Evolutionary conservation across 768 basidiomycete genomes (phyloP), one percentile per base, ranked within the genome.

Genomic region (Tulasnella sp.): DNA sequence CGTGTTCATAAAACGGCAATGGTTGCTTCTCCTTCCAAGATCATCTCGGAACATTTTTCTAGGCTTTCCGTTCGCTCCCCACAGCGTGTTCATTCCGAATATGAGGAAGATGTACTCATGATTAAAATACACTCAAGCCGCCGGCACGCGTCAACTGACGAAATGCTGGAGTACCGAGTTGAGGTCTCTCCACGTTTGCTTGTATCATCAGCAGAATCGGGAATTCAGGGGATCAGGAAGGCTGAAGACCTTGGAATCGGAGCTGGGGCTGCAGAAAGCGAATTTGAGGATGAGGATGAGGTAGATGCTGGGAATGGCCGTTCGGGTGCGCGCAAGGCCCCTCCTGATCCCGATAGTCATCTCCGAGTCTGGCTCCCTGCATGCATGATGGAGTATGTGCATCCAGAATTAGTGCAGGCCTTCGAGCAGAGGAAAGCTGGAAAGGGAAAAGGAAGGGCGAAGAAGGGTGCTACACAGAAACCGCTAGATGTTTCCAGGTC

Each of bases 291-390:
- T 31, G 60, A 54, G 34, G 41, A 53, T 0, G 52, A 50, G 5
- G 47, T 31, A 13, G 42, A 44, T 5, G 58, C 29, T 41, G 64
- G 62, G 51, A 64, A 60, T 16, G 63, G 63, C 58, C 59, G 56
- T 8, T 69, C 66, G 58, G 65, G 65, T 41, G 69, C 68, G 35
- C n/a, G n/a, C n/a, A 67, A 64, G 45, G 64, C 67, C 34, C 64
- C 74, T 3, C 66, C 71, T 2, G 72, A 77, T 56, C 79, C 80
- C 0, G 65, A 68, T n/a, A 71, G 68, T 42, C 73, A 74, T 48
- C 62, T 80, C 43, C 72, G 81, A 12, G 62, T 89, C 9, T 93
- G 89, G 89, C 73, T 90, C 65, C 84, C 89, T 0, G 86, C 83
- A 20, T 79, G 73, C 47, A 81, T 93, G 71, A 74, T 91, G 9